Evolutionary conservation across 2,329 filamentous ascomycete species (phyloP).

Genomic region (Cladosporium oxysporum): DNA sequence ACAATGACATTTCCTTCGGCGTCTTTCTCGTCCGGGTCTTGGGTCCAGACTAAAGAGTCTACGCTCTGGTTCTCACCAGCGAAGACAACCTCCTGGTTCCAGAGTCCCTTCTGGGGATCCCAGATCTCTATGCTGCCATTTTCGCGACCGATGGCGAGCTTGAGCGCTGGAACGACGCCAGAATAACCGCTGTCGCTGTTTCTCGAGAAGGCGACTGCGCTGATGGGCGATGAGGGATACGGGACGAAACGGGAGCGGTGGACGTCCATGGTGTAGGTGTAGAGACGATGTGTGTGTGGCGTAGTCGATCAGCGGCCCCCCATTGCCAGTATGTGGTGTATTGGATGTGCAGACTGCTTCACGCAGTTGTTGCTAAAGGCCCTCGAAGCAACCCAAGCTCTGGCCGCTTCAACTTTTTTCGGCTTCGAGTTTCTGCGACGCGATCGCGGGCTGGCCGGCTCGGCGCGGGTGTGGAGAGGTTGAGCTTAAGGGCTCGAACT

Average conservation of each 20-base stretch:
- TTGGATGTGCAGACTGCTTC: constrained; percentile 3
- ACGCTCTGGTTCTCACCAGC: constrained; percentile 84
- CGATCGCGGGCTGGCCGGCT: not conserved
- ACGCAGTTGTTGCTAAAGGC: constrained; percentile 4
- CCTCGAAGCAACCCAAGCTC: not conserved
- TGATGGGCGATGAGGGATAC: constrained; percentile 88
- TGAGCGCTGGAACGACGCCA: constrained; percentile 57
- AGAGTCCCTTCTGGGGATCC: constrained; percentile 80
- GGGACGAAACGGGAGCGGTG: constrained; percentile 96
- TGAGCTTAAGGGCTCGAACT: not conserved
- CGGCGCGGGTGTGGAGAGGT: constrained; percentile 1
- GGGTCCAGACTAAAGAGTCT: constrained; percentile 89
- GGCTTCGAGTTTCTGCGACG: constrained; percentile 11
- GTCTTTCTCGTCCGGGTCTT: constrained; percentile 73
- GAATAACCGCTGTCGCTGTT: constrained; percentile 49
- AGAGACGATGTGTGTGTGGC: not conserved
- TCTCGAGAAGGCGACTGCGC: constrained; percentile 91
- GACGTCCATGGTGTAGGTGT: constrained; percentile 71
- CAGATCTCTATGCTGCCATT: constrained; percentile 98
- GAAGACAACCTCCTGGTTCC: constrained; percentile 88
- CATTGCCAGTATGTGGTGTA: constrained; percentile 13
- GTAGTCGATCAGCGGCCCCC: constrained; percentile 6
- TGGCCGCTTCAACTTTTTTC: constrained; percentile 14
- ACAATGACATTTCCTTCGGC: constrained; percentile 62
- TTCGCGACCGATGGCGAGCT: constrained; percentile 84